Conservation (phyloP, 352 stramenopile genomes). For the Globisporangium takayamanum region DNA sequence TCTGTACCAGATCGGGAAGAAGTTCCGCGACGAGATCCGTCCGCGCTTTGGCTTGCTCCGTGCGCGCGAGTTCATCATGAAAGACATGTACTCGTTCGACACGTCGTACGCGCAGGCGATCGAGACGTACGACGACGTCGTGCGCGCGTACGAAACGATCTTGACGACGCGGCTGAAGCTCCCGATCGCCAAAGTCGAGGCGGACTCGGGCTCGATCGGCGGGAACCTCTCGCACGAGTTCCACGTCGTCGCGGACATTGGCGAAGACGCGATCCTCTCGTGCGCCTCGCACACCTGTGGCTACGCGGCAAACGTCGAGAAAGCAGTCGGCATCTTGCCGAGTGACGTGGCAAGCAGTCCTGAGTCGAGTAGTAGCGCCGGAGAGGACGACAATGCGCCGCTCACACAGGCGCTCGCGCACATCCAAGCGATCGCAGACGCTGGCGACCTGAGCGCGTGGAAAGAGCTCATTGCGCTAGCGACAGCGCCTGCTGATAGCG, state of each 20-base stretch:
- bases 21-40: conserved; percentile 87
- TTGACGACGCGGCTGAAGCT: conserved; percentile 57
- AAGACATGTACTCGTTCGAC: conserved; percentile 90
- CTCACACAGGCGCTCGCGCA: not conserved
- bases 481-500: not conserved
- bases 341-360: not conserved
- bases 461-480: conserved; percentile 18
- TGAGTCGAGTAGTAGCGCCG: not conserved
- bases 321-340: conserved; percentile 43
- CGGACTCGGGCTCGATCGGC: conserved; percentile 84
- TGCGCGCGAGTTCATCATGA: conserved; percentile 88
- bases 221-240: conserved; percentile 88
- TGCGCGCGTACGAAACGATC: conserved; percentile 71
- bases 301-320: conserved; percentile 88
- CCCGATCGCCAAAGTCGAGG: conserved; percentile 71
- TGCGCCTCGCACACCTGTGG: conserved; percentile 46
- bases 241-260: conserved; percentile 75
- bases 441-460: conserved; percentile 24
- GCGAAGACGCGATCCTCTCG: conserved; percentile 78
- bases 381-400: conserved; percentile 8
- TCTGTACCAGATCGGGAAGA: conserved; percentile 84
- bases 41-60: conserved; percentile 79
- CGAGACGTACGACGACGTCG: conserved; percentile 77
- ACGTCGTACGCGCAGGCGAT: conserved; percentile 46
- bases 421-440: conserved; percentile 18